A percentile compares a stretch with the other conserved stretches of the same genome.
phyloP scores from a whole-genome alignment of 768 basidiomycete genomes.

The Suillus americanus region DNA sequence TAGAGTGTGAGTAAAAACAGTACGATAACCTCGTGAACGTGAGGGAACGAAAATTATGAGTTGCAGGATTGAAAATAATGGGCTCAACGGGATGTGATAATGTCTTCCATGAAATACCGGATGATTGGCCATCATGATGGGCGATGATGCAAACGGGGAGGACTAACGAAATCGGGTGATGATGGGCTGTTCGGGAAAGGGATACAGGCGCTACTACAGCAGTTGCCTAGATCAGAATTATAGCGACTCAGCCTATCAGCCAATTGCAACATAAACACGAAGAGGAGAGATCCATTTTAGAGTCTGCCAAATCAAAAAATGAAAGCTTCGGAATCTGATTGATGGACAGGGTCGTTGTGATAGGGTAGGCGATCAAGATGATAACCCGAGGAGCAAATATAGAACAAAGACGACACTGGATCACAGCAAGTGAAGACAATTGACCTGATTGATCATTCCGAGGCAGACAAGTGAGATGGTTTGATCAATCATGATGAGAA shows the following conservation, averaged over 20 bases:
- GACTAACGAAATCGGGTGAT: neutral
- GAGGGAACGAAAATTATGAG: neutral
- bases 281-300: slow-evolving; percentile 24
- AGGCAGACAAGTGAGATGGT: slow-evolving; percentile 6
- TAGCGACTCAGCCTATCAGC: slow-evolving; percentile 11
- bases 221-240: too few relatives aligned
- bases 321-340: slow-evolving; percentile 30
- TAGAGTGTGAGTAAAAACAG: neutral
- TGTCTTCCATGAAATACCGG: neutral
- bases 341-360: slow-evolving; percentile 36
- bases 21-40: neutral
- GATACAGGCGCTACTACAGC: neutral
- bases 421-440: slow-evolving; percentile 20
- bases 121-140: slow-evolving; percentile 3
- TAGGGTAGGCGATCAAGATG: slow-evolving; percentile 38
- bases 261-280: slow-evolving; percentile 7
- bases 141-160: neutral
- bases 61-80: neutral
- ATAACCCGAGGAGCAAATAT: slow-evolving; percentile 23
- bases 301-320: slow-evolving; percentile 21
- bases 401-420: slow-evolving; percentile 16
- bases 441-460: slow-evolving; percentile 11
- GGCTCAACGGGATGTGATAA: neutral
- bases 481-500: slow-evolving; percentile 3
- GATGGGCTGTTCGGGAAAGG: neutral